Evolutionary conservation across 352 stramenopile species (phyloP), one percentile per base, ranked within the genome.

Genomic region (Pythium guiyangense): DNA sequence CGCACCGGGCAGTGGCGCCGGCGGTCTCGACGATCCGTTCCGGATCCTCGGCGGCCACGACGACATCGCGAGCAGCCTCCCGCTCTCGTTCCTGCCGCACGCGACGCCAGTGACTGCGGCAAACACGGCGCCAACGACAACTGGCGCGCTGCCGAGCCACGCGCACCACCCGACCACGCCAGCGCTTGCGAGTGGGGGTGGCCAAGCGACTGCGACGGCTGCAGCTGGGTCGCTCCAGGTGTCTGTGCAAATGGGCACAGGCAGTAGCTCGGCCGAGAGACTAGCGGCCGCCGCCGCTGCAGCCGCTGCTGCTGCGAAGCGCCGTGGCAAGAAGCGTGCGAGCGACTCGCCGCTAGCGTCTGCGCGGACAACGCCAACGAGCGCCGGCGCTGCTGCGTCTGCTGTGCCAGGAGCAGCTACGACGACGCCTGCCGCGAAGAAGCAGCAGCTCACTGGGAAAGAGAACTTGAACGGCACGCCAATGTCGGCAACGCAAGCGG

Each of bases 21-120:
- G 34, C 49, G 22, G 35, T 11, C 59, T 79, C 42, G 75, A 90
- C 58, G 77, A 90, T 52, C 77, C 77, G 6, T 90, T 90, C 62
- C 77, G 77, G 43, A 77, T 88, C 70, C 75, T 90, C 9, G 54
- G 60, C 6, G 56, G 59, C 4, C 52, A 61, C 10, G 63, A 69
- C 18, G 70, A 77, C 62, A 14, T 45, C 63, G 43, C 46, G 18
- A 57, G 52, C 22, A 73, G 66, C 26, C 57, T 85, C 25, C 50
- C 73, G n/a, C 60, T 85, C 5, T 49, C 48, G 49, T 62, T 83
- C n/a, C 58, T 76, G 22, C 12, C 64, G 53, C 43, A 62, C n/a
- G 59, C 66, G 4, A n/a, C 37, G 18, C 40, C 56, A n/a, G 15
- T 15, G 6, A 54, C 47, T 20, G 31, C 55, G 20, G 14, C 34